Evolutionary conservation across 768 basidiomycete genomes (phyloP).

Genomic region (Mycena haematopus): DNA sequence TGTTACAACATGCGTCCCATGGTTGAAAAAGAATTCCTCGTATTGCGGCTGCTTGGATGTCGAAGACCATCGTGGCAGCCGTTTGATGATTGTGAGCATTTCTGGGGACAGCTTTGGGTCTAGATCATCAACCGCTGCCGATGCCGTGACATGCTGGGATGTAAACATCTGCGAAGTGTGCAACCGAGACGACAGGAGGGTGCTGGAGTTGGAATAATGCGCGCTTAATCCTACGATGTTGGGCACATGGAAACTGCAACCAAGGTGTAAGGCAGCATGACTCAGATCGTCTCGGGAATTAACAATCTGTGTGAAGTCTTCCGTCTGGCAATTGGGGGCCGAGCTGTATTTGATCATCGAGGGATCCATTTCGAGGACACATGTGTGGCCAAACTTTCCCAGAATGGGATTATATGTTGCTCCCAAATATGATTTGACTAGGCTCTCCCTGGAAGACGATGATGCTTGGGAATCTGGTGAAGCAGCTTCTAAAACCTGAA

Average conservation of each 20-base stretch:
- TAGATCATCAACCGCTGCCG: background rate
- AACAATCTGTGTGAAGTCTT: slow-evolving; percentile 9
- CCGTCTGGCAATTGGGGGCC: no score
- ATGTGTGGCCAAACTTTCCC: slow-evolving; percentile 13
- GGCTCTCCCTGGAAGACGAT: no score
- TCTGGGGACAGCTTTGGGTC: slow-evolving; percentile 6
- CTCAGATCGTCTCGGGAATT: background rate
- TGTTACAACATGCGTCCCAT: slow-evolving; percentile 15
- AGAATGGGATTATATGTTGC: slow-evolving; percentile 13
- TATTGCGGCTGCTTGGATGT: slow-evolving; percentile 12
- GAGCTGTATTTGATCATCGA: slow-evolving; percentile 4
- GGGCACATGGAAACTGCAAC: slow-evolving; percentile 12
- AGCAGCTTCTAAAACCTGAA: no score
- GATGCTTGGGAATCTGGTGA: no score
- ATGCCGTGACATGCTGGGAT: slow-evolving; percentile 3
- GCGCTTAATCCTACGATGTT: slow-evolving; percentile 6
- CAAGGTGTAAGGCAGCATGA: slow-evolving; percentile 5
- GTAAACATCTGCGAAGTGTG: slow-evolving; percentile 13
- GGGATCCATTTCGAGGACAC: slow-evolving; percentile 8
- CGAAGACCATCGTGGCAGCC: slow-evolving; percentile 13
- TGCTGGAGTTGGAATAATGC: slow-evolving; percentile 18
- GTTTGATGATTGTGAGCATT: slow-evolving; percentile 13
- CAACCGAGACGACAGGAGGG: slow-evolving; percentile 2
- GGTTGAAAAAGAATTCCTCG: slow-evolving; percentile 10
- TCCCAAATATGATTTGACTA: slow-evolving; percentile 15